These are phyloP conservation scores for Phlebiopsis gigantea DNA, from an alignment of 768 basidiomycete species.

Conservation along the genomic window DNA sequence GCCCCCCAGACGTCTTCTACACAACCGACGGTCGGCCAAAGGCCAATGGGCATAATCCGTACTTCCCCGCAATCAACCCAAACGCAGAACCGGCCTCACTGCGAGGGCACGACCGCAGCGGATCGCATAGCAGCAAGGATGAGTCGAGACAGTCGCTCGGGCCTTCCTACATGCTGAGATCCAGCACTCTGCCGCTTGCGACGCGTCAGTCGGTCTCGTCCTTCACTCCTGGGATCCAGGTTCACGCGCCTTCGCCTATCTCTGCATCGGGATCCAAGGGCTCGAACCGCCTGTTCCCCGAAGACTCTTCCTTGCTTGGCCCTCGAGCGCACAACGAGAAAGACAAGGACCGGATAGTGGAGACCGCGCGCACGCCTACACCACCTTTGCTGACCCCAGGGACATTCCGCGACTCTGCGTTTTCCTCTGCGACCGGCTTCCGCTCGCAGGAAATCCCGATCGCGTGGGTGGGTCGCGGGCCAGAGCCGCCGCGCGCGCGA, in stretches of 20 bases:
- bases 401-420: constrained; percentile 63
- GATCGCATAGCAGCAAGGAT: constrained; percentile 5
- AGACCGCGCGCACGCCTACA: constrained; percentile 22
- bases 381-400: constrained; percentile 49
- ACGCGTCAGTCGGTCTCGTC: neutral
- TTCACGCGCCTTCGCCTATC: neutral
- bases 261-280: neutral
- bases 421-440: constrained; percentile 43
- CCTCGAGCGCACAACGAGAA: constrained; percentile 2
- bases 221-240: neutral
- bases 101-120: neutral
- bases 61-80: neutral
- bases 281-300: neutral
- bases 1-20: constrained; percentile 21
- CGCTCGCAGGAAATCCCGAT: constrained; percentile 49
- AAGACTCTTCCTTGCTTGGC: neutral
- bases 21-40: constrained; percentile 11
- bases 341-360: constrained; percentile 4
- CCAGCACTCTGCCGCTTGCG: constrained; percentile 6
- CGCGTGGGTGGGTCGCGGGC: constrained; percentile 52
- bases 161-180: constrained; percentile 5
- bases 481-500: constrained; percentile 15
- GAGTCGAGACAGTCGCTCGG: constrained; percentile 1
- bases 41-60: constrained; percentile 6
- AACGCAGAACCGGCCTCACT: neutral